A percentile compares a stretch with the other conserved stretches of the same genome.
Evolutionary conservation across 2,329 filamentous ascomycete species (phyloP).

Genomic region (Apiospora rasikravindrae): DNA sequence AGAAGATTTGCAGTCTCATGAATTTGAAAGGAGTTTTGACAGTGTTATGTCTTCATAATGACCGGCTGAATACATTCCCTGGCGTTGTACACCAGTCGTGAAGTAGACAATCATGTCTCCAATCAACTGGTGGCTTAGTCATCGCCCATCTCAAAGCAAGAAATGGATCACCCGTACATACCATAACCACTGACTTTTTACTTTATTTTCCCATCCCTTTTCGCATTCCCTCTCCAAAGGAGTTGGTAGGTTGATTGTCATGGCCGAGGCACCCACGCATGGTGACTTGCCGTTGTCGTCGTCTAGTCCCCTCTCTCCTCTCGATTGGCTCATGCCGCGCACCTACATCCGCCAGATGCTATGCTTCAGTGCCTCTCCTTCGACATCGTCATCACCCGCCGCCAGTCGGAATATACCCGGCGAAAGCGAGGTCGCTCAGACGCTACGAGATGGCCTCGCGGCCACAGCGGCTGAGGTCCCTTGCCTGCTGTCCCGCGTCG

Average conservation of each 20-base stretch:
- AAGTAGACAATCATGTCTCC: neutral
- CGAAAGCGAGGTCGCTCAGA: conserved; percentile 16
- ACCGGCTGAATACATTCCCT: too few species aligned
- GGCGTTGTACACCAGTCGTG: too few species aligned
- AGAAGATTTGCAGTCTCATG: neutral
- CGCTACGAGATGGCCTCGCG: conserved; percentile 28
- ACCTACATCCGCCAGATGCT: conserved; percentile 36
- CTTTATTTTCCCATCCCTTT: too few species aligned
- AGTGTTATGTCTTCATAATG: too few species aligned
- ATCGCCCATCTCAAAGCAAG: neutral
- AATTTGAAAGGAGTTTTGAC: neutral
- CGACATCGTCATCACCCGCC: neutral
- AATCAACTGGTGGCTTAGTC: neutral
- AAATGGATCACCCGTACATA: neutral
- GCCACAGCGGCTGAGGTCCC: conserved; percentile 31
- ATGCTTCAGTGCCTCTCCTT: conserved; percentile 29
- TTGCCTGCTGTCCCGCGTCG: conserved; percentile 33
- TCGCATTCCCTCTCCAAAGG: too few species aligned
- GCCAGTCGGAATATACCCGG: neutral
- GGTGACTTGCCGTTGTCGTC: neutral
- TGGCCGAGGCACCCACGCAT: neutral
- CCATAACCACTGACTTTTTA: neutral
- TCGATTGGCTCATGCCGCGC: conserved; percentile 37
- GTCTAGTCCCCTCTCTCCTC: conserved; percentile 24
- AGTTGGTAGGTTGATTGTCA: neutral